phyloP scores from a whole-genome alignment of 441 rosid species.

The Kokia cookei region DNA sequence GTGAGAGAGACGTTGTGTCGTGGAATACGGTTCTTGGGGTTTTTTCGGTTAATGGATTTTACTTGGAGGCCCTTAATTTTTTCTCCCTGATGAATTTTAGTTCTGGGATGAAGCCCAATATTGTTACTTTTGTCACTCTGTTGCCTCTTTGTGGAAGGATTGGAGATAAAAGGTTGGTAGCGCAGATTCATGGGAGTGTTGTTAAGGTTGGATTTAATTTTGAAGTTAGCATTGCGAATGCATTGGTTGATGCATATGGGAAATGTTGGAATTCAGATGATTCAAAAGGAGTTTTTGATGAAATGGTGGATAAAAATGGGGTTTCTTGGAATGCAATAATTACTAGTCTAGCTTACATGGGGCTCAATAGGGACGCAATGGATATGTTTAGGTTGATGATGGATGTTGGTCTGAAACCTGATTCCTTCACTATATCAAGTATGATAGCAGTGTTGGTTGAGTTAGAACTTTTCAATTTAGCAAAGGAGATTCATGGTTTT shows the following conservation, averaged over 20 bases:
- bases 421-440: conserved; percentile 27
- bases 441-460: conserved; percentile 33
- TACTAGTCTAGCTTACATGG: conserved; percentile 18
- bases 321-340: conserved; percentile 35
- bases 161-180: conserved; percentile 14
- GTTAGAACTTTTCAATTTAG: conserved; percentile 21
- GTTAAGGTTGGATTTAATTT: conserved; percentile 28
- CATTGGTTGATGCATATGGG: conserved; percentile 35
- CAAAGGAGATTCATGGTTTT: conserved; percentile 31
- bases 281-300: conserved; percentile 19
- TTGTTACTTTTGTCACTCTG: conserved; percentile 25
- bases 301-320: conserved; percentile 31
- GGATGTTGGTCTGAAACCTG: conserved; percentile 14
- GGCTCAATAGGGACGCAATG: conserved; percentile 25
- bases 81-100: conserved; percentile 16
- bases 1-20: conserved; percentile 27
- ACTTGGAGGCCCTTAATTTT: conserved; percentile 19
- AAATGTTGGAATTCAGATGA: conserved; percentile 25
- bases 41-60: conserved; percentile 19
- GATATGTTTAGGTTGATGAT: conserved; percentile 28
- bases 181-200: conserved; percentile 26
- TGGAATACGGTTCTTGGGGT: conserved; percentile 29
- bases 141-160: conserved; percentile 28
- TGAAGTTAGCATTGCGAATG: conserved; percentile 25
- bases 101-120: conserved; percentile 22